phyloP scores from a whole-genome alignment of 2,329 filamentous ascomycete species.

The Stemphylium beticola region DNA sequence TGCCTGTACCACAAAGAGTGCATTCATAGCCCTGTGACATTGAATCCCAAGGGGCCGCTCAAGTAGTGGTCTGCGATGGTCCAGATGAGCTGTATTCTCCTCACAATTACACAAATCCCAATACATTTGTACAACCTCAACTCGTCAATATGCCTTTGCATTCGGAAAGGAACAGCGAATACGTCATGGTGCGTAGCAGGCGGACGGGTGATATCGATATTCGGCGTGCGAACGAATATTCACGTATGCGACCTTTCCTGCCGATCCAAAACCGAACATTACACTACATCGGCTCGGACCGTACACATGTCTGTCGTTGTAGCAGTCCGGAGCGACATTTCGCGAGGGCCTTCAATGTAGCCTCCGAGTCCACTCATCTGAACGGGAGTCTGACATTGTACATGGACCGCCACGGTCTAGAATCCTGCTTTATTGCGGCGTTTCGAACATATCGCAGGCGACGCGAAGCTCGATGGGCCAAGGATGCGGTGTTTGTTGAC shows the following conservation, averaged over 20 bases:
- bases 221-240: constrained; percentile 2
- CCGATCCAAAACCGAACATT: background rate
- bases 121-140: background rate
- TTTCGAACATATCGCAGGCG: background rate
- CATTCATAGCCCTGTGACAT: too few relatives aligned
- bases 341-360: background rate
- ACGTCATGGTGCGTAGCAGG: constrained; percentile 14
- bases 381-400: constrained; percentile 12
- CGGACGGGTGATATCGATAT: constrained; percentile 11
- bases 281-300: constrained; percentile 8
- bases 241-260: background rate
- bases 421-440: constrained; percentile 5
- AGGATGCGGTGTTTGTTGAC: constrained; percentile 5
- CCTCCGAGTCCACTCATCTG: constrained; percentile 9
- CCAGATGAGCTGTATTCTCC: background rate
- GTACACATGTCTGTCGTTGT: constrained; percentile 12
- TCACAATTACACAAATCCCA: background rate
- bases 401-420: constrained; percentile 11
- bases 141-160: background rate
- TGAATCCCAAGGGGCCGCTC: background rate
- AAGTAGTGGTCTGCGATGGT: background rate
- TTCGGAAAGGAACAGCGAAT: background rate
- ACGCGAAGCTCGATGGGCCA: constrained; percentile 4
- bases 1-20: too few relatives aligned
- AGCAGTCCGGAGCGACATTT: constrained; percentile 1